Base-by-base conservation (phyloP, 1,139 yeast species). In the Kurtzmaniella quercitrusa region DNA sequence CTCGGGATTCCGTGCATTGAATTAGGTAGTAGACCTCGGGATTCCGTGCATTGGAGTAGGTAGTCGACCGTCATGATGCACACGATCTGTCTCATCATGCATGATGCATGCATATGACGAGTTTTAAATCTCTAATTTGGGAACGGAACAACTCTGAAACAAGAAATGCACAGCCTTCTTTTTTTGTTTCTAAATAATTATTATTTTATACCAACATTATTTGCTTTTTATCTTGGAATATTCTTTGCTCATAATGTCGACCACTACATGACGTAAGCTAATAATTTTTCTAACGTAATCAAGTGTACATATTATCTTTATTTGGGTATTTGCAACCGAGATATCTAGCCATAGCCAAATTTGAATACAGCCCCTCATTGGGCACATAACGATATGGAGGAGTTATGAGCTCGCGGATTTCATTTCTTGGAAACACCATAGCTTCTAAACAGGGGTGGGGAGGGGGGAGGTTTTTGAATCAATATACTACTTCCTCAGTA, bases 1-100 rank as follows among this genome's bases (percentile, higher is more conserved):
- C 17, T 34, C 37, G 37, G 37, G 19, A 17, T 36, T 36, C 38
- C 38, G 38, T 19, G 38, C 38, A 21, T 36, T 21, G 21, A 34
- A 34, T 16, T 17, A 17, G 21, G 37, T 34, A 21, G 19, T 19
- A n/a, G 3, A 36, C 36, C 17, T 34, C 37, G 37, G 37, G 19
- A 17, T 36, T 36, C 38, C 38, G 38, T 19, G 38, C 38, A 21
- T 36, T 21, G 21, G 16, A 34, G 16, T 17, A 17, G 21, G 37
- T 34, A 21, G 19, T 19, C 25, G 3, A 36, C 15, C n/a, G 15
- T 14, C 27, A 19, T 36, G 18, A 36, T 14, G 38, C 38, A 36
- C 15, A 19, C 23, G 21, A 34, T 34, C 27, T 19, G 25, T 36
- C 25, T 36, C 27, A 36, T 19, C 27, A 36, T 36, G 27, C 38